These are phyloP conservation scores for Rhypophila decipiens DNA, from an alignment of 495 filamentous ascomycete genomes.

Conservation along the genomic window DNA sequence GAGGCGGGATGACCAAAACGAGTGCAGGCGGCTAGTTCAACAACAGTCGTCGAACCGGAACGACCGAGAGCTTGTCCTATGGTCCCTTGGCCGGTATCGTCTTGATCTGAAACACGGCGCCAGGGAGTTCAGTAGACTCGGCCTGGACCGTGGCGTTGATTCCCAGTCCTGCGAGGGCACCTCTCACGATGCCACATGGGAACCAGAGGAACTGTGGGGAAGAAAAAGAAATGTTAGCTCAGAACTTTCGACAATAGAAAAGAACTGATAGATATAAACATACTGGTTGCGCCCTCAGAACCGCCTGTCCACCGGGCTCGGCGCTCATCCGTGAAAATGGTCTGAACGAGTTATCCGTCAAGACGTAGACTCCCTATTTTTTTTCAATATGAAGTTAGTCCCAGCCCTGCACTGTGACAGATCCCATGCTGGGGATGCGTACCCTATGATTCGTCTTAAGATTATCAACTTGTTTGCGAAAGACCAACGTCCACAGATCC, in stretches of 20 bases:
- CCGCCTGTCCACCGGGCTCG: conserved; percentile 61
- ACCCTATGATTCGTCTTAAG: conserved; percentile 96
- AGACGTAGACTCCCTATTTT: conserved; percentile 79
- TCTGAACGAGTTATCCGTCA: conserved; percentile 89
- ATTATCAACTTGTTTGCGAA: conserved; percentile 96
- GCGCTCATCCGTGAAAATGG: conserved; percentile 84
- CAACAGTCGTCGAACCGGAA: too few relatives aligned
- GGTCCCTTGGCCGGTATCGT: conserved; percentile 53
- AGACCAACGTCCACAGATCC: conserved; percentile 89
- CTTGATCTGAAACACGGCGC: conserved; percentile 95
- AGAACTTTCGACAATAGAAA: background rate
- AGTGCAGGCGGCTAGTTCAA: too few relatives aligned
- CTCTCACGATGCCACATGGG: conserved; percentile 84
- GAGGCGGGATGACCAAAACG: background rate
- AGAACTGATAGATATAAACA: conserved; percentile 26
- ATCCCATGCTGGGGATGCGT: conserved; percentile 12
- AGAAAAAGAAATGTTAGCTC: background rate
- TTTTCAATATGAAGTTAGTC: background rate
- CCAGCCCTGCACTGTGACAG: background rate
- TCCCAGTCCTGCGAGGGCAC: conserved; percentile 81
- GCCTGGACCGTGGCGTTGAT: conserved; percentile 87
- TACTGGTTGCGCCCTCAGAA: conserved; percentile 76
- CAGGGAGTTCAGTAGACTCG: conserved; percentile 77
- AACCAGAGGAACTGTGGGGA: conserved; percentile 85
- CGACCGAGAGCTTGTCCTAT: too few relatives aligned